Conservation (phyloP, 2,329 filamentous ascomycete species). For the Aschersonia sp. region DNA sequence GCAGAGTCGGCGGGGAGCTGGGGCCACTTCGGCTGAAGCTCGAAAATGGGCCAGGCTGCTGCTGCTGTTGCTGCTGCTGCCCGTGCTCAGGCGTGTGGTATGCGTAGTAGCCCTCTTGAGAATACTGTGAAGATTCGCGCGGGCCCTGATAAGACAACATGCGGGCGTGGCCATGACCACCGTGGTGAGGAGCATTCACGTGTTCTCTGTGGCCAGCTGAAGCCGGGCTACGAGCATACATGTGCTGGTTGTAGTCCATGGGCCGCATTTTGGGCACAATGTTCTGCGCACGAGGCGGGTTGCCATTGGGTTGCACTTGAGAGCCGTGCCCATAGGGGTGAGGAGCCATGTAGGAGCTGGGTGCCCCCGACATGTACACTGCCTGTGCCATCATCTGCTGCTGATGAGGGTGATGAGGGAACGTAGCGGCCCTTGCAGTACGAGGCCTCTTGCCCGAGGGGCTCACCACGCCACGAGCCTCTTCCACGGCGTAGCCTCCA, state of each 20-base stretch:
- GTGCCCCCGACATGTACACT: not conserved
- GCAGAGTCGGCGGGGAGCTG: conserved; percentile 8
- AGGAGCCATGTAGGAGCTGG: conserved; percentile 3
- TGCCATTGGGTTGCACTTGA: not conserved
- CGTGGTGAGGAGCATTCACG: not conserved
- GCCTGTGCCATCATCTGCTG: not conserved
- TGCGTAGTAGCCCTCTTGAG: not conserved
- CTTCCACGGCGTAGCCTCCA: conserved; percentile 1
- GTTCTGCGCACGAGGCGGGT: conserved; percentile 8
- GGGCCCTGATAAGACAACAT: conserved; percentile 1
- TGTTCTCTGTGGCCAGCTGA: not conserved
- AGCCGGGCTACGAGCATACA: not conserved
- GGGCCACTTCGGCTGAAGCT: conserved; percentile 1
- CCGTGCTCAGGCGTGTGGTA: not conserved
- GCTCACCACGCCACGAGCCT: conserved; percentile 6
- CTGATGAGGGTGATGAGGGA: conserved; percentile 1
- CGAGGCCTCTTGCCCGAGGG: conserved; percentile 11
- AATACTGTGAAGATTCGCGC: not conserved
- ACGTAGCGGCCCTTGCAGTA: conserved; percentile 3
- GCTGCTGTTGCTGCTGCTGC: not conserved
- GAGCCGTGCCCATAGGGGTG: conserved; percentile 2
- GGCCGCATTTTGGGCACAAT: conserved; percentile 11
- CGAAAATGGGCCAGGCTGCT: not conserved
- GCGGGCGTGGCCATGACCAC: conserved; percentile 2
- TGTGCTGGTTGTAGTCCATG: conserved; percentile 6